Conservation (phyloP, 179 eudicot species). For the Carnegiea gigantea region DNA sequence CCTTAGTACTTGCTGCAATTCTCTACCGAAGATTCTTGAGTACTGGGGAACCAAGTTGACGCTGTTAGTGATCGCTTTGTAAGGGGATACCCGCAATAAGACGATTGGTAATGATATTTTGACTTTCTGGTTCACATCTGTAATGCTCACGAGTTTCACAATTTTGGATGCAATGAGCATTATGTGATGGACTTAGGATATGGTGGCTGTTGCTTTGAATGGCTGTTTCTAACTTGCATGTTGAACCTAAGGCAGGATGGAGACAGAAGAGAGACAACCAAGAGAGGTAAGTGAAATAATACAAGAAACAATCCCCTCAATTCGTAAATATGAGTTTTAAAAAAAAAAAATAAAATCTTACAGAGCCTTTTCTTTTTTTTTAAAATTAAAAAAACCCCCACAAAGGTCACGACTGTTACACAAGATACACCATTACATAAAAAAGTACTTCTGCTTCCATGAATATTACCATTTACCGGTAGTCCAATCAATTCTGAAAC, state of each 20-base stretch:
- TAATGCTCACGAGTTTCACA: not conserved
- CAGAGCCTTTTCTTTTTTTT: not conserved
- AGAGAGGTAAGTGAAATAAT: no score
- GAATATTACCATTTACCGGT: no score
- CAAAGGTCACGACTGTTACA: no score
- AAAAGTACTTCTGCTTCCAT: no score
- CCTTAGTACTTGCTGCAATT: not conserved
- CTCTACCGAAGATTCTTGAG: not conserved
- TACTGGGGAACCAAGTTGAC: not conserved
- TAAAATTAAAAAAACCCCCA: no score
- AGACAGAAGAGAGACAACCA: not conserved
- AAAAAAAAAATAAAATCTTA: not conserved
- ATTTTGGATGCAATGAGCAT: no score
- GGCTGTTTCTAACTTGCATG: not conserved
- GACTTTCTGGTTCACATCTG: not conserved
- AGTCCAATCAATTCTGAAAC: not conserved
- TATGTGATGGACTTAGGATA: no score
- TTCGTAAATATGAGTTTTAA: not conserved
- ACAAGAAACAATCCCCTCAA: not conserved
- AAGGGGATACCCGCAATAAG: not conserved
- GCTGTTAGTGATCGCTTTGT: not conserved
- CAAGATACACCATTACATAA: no score
- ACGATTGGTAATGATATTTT: not conserved
- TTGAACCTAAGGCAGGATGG: not conserved
- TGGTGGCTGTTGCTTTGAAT: not conserved